A percentile compares a stretch with the other conserved stretches of the same genome.
Evolutionary conservation across 306 rosid genomes (phyloP).

Genomic region (Casuarina glauca): DNA sequence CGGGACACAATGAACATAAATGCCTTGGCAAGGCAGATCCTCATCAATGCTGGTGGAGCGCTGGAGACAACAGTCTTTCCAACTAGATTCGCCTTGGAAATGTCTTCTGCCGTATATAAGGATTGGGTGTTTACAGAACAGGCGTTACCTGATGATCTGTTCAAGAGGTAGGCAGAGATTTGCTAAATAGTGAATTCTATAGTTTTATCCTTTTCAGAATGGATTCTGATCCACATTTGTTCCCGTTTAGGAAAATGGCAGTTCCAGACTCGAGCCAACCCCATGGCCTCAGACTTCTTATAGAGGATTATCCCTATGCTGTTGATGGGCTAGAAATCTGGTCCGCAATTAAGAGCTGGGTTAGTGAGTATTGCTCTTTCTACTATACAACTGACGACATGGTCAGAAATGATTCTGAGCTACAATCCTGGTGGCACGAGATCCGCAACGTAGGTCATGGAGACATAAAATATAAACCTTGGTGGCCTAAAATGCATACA

Average conservation of each 20-base stretch:
- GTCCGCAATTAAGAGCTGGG: constrained; percentile 84
- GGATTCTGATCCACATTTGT: constrained; percentile 11
- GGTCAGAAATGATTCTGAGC: constrained; percentile 58
- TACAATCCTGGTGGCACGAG: constrained; percentile 84
- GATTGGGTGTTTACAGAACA: constrained; percentile 84
- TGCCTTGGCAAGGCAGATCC: constrained; percentile 84
- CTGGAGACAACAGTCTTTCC: constrained; percentile 93
- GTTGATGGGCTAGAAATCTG: constrained; percentile 88
- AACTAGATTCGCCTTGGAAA: constrained; percentile 72
- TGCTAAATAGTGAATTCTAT: not conserved
- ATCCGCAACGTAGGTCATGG: constrained; percentile 79
- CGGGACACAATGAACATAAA: constrained; percentile 93
- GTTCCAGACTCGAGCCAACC: constrained; percentile 51
- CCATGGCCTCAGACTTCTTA: constrained; percentile 70
- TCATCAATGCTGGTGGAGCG: constrained; percentile 86
- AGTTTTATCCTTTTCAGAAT: not conserved
- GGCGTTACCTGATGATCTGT: constrained; percentile 73
- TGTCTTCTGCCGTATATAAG: constrained; percentile 68
- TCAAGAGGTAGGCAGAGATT: constrained; percentile 59
- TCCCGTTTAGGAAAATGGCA: constrained; percentile 70
- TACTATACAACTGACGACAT: constrained; percentile 57
- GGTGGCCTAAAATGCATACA: constrained; percentile 86
- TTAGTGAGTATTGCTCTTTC: constrained; percentile 58
- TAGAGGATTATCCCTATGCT: constrained; percentile 87
- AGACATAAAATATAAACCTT: constrained; percentile 60